Evolutionary conservation across 108 stramenopile genomes (phyloP).

Genomic region (Nannochloropsis salina): DNA sequence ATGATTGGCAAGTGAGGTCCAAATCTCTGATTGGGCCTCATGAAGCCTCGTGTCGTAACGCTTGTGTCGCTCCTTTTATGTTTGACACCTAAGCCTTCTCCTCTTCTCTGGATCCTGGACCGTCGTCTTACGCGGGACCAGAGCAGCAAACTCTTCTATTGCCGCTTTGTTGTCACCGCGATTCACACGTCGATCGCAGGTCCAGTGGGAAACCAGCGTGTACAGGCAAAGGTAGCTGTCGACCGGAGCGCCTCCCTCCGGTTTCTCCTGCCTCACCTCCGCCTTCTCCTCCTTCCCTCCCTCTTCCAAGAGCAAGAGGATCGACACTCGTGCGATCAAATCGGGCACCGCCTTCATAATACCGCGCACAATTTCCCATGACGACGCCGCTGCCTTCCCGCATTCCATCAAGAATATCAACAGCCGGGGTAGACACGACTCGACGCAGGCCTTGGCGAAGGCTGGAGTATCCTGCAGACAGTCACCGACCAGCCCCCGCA

Average conservation of each 20-base stretch:
- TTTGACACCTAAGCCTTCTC: not conserved
- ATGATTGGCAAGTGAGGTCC: too few species aligned
- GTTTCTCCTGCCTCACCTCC: too few species aligned
- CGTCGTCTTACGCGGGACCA: not conserved
- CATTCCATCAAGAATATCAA: not conserved
- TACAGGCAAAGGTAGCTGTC: too few species aligned
- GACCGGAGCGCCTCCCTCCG: too few species aligned
- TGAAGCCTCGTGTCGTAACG: too few species aligned
- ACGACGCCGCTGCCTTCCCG: not conserved
- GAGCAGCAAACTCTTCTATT: not conserved
- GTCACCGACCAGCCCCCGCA: not conserved
- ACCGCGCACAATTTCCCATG: not conserved
- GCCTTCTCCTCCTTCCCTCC: not conserved
- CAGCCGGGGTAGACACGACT: not conserved
- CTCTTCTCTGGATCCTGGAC: not conserved
- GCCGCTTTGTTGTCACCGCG: slow-evolving; percentile 10
- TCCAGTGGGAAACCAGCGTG: not conserved
- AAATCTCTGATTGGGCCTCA: too few species aligned
- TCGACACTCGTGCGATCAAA: not conserved
- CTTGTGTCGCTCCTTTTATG: too few species aligned
- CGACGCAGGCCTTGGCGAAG: not conserved
- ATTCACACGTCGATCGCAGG: slow-evolving; percentile 19
- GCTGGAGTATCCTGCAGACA: not conserved
- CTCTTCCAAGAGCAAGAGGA: not conserved
- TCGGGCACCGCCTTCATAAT: not conserved